These are phyloP conservation scores for Acanthamoeba royreba DNA, from an alignment of 208 protist genomes.

Conservation along the genomic window DNA sequence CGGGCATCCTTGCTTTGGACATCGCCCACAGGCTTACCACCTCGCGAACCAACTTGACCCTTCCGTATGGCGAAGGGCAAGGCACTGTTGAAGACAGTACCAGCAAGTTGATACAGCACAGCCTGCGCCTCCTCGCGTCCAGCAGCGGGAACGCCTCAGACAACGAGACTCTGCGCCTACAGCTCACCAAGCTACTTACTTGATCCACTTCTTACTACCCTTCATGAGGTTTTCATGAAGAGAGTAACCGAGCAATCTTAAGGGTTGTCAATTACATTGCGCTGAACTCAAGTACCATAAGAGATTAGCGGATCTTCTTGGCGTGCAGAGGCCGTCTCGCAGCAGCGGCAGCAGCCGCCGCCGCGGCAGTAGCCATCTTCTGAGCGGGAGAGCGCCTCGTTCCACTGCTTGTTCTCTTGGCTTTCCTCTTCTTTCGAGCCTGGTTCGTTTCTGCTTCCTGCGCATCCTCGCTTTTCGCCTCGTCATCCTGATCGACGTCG, in stretches of 20 bases:
- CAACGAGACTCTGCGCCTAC: too few species aligned
- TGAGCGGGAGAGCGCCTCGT: not conserved
- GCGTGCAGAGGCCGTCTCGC: not conserved
- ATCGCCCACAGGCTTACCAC: not conserved
- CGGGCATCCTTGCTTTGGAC: not conserved
- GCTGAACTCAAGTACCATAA: too few species aligned
- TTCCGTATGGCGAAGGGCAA: too few species aligned
- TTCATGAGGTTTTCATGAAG: too few species aligned
- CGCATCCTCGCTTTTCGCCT: not conserved
- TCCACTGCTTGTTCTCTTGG: not conserved
- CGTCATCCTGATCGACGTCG: not conserved
- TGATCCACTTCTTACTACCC: too few species aligned
- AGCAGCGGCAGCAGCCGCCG: not conserved
- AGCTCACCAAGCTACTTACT: too few species aligned
- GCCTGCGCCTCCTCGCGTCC: too few species aligned
- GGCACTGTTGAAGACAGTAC: too few species aligned
- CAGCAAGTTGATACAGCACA: too few species aligned
- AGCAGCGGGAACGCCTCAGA: too few species aligned
- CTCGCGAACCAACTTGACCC: not conserved
- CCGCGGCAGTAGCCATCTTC: not conserved
- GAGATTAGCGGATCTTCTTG: not conserved
- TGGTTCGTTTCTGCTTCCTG: not conserved
- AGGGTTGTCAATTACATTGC: too few species aligned
- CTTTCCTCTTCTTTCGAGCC: not conserved
- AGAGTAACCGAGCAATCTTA: too few species aligned